Conservation (phyloP, 1,139 yeast species). For the Groenewaldozyma sp. region DNA sequence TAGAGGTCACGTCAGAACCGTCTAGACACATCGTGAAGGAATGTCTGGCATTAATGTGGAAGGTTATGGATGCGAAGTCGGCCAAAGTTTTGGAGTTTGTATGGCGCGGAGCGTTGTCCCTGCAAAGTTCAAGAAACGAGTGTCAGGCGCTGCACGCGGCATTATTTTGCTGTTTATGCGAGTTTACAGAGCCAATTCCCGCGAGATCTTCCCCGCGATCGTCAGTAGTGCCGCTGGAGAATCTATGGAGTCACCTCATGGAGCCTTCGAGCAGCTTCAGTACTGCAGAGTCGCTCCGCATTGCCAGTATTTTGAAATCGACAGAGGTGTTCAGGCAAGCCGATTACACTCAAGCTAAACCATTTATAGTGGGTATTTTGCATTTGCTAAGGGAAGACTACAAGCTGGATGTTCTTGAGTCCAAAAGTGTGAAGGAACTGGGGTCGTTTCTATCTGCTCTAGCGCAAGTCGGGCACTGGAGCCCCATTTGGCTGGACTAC, state of each 20-base stretch:
- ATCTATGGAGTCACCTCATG: slow-evolving; percentile 3
- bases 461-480: slow-evolving; percentile 69
- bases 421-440: slow-evolving; percentile 33
- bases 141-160: slow-evolving; percentile 57
- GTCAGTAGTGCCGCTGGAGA: slow-evolving; percentile 5
- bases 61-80: slow-evolving; percentile 47
- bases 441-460: slow-evolving; percentile 53
- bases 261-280: background rate
- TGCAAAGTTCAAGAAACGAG: slow-evolving; percentile 39
- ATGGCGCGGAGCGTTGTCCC: slow-evolving; percentile 53
- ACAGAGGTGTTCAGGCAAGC: slow-evolving; percentile 12
- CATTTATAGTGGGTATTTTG: slow-evolving; percentile 56
- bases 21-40: slow-evolving; percentile 31
- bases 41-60: slow-evolving; percentile 14
- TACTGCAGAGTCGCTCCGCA: slow-evolving; percentile 3
- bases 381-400: slow-evolving; percentile 75
- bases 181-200: slow-evolving; percentile 8
- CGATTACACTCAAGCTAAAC: slow-evolving; percentile 32
- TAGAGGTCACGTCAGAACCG: too few species aligned
- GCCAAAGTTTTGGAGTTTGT: slow-evolving; percentile 50
- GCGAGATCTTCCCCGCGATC: background rate
- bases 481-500: slow-evolving; percentile 51
- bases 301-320: slow-evolving; percentile 8
- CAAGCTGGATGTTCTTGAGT: slow-evolving; percentile 45
- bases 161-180: slow-evolving; percentile 28